Evolutionary conservation across 345 rosid genomes (phyloP).

Genomic region (Boechera retrofracta): DNA sequence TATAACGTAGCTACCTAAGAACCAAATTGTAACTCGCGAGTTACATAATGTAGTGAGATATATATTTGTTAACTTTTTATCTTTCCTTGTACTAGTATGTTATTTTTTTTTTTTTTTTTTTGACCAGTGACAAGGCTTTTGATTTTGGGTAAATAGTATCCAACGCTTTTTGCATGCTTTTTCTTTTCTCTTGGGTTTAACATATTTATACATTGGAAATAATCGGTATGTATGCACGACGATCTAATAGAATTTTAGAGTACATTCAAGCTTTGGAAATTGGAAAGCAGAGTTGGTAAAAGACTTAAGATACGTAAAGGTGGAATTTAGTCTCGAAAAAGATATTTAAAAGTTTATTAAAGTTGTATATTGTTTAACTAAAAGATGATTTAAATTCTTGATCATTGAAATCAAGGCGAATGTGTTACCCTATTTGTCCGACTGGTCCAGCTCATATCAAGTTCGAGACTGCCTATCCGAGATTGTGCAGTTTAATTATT

Average conservation of each 20-base stretch:
- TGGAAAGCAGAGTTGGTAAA: conserved; percentile 27
- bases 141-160: conserved; percentile 9
- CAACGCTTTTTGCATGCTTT: conserved; percentile 29
- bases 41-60: conserved; percentile 11
- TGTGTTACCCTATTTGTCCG: conserved; percentile 26
- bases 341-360: background rate
- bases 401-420: conserved; percentile 40
- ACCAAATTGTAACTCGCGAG: conserved; percentile 30
- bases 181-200: background rate
- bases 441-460: conserved; percentile 4
- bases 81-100: background rate
- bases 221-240: background rate
- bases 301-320: conserved; percentile 20
- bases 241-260: background rate
- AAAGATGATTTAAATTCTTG: conserved; percentile 19
- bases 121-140: conserved; percentile 8
- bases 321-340: conserved; percentile 12
- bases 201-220: conserved; percentile 25
- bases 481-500: background rate
- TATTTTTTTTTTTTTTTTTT: background rate
- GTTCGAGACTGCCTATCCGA: background rate
- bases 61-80: background rate
- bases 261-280: conserved; percentile 24
- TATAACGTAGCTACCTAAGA: conserved; percentile 26
- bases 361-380: background rate